Conservation (phyloP, 2,329 filamentous ascomycete species). For the Karstenula rhodostoma region DNA sequence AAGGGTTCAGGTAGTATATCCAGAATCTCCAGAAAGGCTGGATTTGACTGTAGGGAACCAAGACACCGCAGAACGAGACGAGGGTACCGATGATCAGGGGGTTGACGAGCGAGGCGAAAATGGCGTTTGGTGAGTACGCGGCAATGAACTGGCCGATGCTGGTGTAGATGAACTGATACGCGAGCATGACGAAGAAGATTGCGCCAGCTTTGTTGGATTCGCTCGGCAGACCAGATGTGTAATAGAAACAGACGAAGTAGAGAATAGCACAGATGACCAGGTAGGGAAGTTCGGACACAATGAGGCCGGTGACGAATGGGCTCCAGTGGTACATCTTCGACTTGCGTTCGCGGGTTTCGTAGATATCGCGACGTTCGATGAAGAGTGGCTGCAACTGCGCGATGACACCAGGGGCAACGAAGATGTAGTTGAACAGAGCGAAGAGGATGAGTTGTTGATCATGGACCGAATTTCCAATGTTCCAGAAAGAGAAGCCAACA, state of each 20-base stretch:
- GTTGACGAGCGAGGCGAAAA: conserved; percentile 63
- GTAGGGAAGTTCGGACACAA: conserved; percentile 75
- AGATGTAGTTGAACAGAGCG: conserved; percentile 60
- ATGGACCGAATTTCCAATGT: conserved; percentile 35
- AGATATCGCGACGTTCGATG: conserved; percentile 56
- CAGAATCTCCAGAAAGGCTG: conserved; percentile 73
- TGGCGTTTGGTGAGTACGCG: conserved; percentile 53
- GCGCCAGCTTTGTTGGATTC: conserved; percentile 64
- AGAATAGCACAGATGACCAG: conserved; percentile 67
- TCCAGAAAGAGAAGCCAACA: conserved; percentile 39
- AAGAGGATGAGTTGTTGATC: conserved; percentile 55
- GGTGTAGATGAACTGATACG: conserved; percentile 72
- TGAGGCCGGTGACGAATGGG: conserved; percentile 73
- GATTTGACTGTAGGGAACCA: conserved; percentile 68
- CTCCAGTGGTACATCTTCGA: conserved; percentile 78
- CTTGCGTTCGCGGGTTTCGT: conserved; percentile 67
- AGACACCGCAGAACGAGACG: conserved; percentile 58
- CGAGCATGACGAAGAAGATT: conserved; percentile 54
- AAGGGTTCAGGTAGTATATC: conserved; percentile 53
- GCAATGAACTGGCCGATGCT: conserved; percentile 65
- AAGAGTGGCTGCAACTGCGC: conserved; percentile 55
- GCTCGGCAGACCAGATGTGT: conserved; percentile 49
- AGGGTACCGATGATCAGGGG: conserved; percentile 32
- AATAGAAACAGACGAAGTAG: conserved; percentile 73
- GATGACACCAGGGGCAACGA: conserved; percentile 52